Evolutionary conservation across 2,329 filamentous ascomycete species (phyloP), one percentile per base, ranked within the genome.

Genomic region (Sporothrix mexicana): DNA sequence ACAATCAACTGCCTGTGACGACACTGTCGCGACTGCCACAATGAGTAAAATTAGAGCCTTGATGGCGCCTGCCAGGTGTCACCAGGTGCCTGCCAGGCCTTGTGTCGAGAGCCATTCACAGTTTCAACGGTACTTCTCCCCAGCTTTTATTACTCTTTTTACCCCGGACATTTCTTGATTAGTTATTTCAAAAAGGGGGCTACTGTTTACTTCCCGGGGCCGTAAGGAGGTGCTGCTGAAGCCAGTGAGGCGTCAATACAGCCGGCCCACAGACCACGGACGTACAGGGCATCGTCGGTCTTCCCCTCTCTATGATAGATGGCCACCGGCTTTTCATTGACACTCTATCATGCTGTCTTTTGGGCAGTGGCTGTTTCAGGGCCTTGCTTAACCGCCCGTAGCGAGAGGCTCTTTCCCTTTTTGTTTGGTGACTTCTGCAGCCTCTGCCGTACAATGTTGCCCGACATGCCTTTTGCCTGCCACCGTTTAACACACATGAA

Each of bases 1-100:
- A 53, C 66, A 43, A 43, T 59, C 64, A 69, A n/a, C n/a, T 69
- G 66, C 66, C 67, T n/a, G 36, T 53, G 47, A 49, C 45, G 68
- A 49, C 68, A 20, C 30, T 2, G 30, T 36, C 30, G 30, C 30
- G 3, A 36, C 30, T 36, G 30, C 30, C 30, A 36, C 5, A 36
- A 36, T 36, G 30, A 36, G 30, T 36, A 36, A 36, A 36, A 36
- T 6, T 36, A 9, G 23, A 25, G 30, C 23, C 15, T 30, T 51
- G 23, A 17, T n/a, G 4, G 47, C 17, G 17, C 43, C 43, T 71
- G 69, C 55, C 55, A 51, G 53, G 23, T 62, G 69, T 36, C 43
- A 36, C 45, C 69, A 71, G 69, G 41, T 70, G 55, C 13, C 53
- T 45, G 25, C 55, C 55, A 59, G 47, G 55, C 55, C 23, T 25